Evolutionary conservation across 305 asterid genomes (phyloP).

Genomic region (Lippia alba): DNA sequence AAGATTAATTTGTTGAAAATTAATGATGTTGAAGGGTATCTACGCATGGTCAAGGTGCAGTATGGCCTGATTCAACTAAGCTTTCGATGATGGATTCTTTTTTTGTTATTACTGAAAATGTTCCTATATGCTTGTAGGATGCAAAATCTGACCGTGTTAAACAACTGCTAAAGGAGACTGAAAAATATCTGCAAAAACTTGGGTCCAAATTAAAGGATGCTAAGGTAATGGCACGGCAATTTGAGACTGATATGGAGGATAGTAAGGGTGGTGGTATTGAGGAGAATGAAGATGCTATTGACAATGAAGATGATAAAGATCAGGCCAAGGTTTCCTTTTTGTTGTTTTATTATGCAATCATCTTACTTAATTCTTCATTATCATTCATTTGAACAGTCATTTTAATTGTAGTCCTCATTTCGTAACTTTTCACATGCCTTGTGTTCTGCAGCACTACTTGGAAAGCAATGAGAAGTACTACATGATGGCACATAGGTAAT

Average conservation of each 20-base stretch:
- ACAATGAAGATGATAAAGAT: constrained; percentile 86
- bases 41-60: constrained; percentile 97
- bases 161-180: constrained; percentile 93
- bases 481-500: constrained; percentile 97
- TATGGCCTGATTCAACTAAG: constrained; percentile 25
- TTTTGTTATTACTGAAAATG: constrained; percentile 30
- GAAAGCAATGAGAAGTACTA: constrained; percentile 99
- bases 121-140: constrained; percentile 63
- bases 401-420: constrained; percentile 21
- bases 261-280: constrained; percentile 56
- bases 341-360: constrained; percentile 22
- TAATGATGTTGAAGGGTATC: constrained; percentile 99
- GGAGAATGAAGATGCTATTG: constrained; percentile 64
- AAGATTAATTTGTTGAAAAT: constrained; percentile 93
- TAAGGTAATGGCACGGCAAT: constrained; percentile 71
- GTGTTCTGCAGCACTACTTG: constrained; percentile 87
- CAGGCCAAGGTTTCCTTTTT: constrained; percentile 83
- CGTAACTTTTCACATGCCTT: constrained; percentile 35
- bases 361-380: constrained; percentile 30
- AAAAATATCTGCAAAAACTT: constrained; percentile 91
- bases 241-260: constrained; percentile 75
- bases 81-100: constrained; percentile 13
- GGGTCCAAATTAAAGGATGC: constrained; percentile 93
- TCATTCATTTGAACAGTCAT: constrained; percentile 16
- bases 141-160: constrained; percentile 97